Conservation (phyloP, 305 asterid genomes). For the Caryopteris hybrid region DNA sequence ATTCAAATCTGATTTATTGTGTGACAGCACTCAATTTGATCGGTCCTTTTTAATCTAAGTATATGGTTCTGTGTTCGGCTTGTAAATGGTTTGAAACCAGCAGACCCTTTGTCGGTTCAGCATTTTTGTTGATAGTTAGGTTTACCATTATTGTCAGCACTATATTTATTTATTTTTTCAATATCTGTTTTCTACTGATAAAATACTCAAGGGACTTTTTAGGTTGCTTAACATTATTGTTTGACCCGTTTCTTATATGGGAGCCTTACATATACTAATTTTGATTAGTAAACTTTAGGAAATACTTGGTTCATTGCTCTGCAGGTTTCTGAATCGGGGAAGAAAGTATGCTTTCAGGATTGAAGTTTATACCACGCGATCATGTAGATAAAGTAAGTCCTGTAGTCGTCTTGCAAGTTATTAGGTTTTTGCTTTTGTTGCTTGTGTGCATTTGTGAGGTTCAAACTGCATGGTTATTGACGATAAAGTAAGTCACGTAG, state of each 20-base stretch:
- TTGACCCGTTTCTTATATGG: not conserved
- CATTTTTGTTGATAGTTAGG: too few species aligned
- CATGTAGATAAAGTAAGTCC: constrained; percentile 53
- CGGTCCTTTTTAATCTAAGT: too few species aligned
- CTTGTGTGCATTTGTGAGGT: constrained; percentile 22
- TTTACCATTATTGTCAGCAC: too few species aligned
- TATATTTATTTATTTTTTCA: too few species aligned
- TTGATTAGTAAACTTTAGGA: not conserved
- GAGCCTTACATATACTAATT: not conserved
- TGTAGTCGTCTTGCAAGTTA: not conserved
- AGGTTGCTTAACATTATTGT: too few species aligned
- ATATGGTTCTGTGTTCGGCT: too few species aligned
- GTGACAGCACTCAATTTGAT: too few species aligned
- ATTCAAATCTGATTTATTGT: too few species aligned
- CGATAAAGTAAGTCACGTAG: constrained; percentile 30
- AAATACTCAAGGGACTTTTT: too few species aligned
- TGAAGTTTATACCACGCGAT: constrained; percentile 80
- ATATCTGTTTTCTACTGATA: too few species aligned
- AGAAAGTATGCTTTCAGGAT: constrained; percentile 64
- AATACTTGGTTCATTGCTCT: not conserved
- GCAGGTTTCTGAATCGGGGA: not conserved
- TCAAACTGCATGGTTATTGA: constrained; percentile 43
- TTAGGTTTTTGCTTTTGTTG: not conserved
- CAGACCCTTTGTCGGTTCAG: too few species aligned
- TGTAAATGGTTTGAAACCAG: too few species aligned